These are phyloP conservation scores for Boletus insuetus DNA, from an alignment of 768 basidiomycete species.

Conservation along the genomic window DNA sequence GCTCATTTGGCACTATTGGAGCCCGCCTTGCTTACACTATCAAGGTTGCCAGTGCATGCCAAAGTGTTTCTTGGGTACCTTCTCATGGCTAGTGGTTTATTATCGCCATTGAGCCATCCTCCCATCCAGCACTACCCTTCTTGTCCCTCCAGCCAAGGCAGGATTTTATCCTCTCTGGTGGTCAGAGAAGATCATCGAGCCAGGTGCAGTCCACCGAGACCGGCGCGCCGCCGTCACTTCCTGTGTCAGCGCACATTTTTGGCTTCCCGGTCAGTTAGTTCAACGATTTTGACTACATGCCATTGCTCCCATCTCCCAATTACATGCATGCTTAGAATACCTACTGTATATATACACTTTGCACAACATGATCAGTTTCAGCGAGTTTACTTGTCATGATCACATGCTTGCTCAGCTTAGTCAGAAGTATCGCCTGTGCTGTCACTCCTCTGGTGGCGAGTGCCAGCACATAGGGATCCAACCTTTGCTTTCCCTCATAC, in stretches of 20 bases:
- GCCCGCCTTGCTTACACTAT: constrained; percentile 22
- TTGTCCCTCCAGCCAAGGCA: background rate
- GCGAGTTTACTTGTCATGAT: no score
- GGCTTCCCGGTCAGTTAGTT: background rate
- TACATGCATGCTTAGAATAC: background rate
- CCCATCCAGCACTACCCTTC: background rate
- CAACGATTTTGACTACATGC: background rate
- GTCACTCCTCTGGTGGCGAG: no score
- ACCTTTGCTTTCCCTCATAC: constrained; percentile 5
- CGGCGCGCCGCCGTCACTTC: no score
- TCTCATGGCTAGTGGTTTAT: constrained; percentile 14
- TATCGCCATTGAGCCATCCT: background rate
- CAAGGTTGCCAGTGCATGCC: constrained; percentile 15
- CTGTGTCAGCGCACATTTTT: background rate
- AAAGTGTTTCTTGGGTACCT: constrained; percentile 19
- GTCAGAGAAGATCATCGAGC: background rate
- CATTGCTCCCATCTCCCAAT: background rate
- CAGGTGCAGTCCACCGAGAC: background rate
- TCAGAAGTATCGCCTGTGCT: constrained; percentile 5
- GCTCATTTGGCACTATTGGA: constrained; percentile 25
- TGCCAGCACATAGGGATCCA: no score
- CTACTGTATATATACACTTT: background rate
- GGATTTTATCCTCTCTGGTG: background rate
- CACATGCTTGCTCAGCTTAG: constrained; percentile 12
- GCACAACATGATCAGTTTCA: background rate